Evolutionary conservation across 2,329 filamentous ascomycete genomes (phyloP).

Genomic region (Orbilia blumenaviensis): DNA sequence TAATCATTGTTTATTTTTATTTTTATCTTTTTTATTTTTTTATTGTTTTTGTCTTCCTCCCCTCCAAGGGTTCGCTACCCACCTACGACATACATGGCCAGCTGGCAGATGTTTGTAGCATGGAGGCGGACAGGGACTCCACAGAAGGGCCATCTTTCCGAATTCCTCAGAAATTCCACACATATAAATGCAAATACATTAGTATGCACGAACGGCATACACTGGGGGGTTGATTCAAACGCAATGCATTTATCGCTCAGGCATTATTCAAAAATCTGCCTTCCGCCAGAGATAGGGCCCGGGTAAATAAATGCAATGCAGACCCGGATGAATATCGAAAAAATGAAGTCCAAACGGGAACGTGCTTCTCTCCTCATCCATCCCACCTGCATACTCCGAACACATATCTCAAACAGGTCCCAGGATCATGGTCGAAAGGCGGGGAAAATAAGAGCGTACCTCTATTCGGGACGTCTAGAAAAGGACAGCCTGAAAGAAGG

Average conservation of each 20-base stretch:
- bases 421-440: slow-evolving; percentile 50
- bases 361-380: slow-evolving; percentile 37
- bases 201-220: slow-evolving; percentile 25
- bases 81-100: slow-evolving; percentile 4
- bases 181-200: slow-evolving; percentile 7
- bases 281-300: slow-evolving; percentile 27
- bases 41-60: not conserved
- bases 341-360: slow-evolving; percentile 19
- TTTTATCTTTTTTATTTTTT: too few relatives aligned
- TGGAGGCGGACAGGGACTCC: not conserved
- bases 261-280: slow-evolving; percentile 1
- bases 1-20: too few relatives aligned
- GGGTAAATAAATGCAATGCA: slow-evolving; percentile 38
- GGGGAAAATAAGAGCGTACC: slow-evolving; percentile 21
- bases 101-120: not conserved
- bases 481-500: not conserved
- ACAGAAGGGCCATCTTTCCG: not conserved
- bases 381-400: slow-evolving; percentile 53
- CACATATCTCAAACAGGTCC: slow-evolving; percentile 31
- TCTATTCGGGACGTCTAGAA: slow-evolving; percentile 32
- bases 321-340: slow-evolving; percentile 44
- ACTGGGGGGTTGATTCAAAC: not conserved
- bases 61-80: not conserved
- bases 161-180: not conserved
- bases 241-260: slow-evolving; percentile 38